Conservation (phyloP, 1,284 basidiomycete species). For the Kalmanozyma brasiliensis region DNA sequence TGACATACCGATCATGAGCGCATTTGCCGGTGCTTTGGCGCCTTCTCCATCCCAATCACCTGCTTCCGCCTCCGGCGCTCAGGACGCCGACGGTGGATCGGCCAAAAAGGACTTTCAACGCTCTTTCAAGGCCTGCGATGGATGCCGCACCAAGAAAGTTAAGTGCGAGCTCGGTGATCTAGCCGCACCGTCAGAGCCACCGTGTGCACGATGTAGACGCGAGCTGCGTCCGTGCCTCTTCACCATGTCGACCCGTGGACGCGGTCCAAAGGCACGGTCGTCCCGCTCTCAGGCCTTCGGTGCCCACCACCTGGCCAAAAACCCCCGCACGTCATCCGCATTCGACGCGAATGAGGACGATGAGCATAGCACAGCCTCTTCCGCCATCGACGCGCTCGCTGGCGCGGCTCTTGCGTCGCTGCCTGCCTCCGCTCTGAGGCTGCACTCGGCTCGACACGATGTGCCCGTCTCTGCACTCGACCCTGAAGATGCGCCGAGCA, state of each 20-base stretch:
- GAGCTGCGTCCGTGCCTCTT: conserved; percentile 48
- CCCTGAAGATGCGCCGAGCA: conserved; percentile 40
- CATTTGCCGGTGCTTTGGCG: conserved; percentile 7
- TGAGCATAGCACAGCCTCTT: conserved; percentile 28
- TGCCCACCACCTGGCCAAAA: conserved; percentile 46
- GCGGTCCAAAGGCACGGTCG: conserved; percentile 43
- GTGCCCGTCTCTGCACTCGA: conserved; percentile 47
- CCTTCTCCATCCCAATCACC: conserved; percentile 12
- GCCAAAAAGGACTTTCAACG: conserved; percentile 47
- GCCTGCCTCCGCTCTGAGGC: conserved; percentile 23
- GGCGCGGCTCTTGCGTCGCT: conserved; percentile 46
- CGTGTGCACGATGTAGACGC: conserved; percentile 48
- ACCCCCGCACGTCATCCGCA: conserved; percentile 30
- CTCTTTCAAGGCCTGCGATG: conserved; percentile 53
- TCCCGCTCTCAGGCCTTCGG: conserved; percentile 44
- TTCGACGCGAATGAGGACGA: conserved; percentile 27
- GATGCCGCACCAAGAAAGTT: conserved; percentile 47
- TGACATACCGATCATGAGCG: conserved; percentile 34
- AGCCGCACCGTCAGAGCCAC: conserved; percentile 47
- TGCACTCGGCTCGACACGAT: conserved; percentile 46
- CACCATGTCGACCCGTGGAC: conserved; percentile 50
- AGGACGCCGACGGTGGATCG: conserved; percentile 23
- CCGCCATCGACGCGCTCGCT: conserved; percentile 40
- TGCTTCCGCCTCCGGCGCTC: conserved; percentile 9
- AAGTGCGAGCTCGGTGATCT: conserved; percentile 53